Evolutionary conservation across 352 stramenopile genomes (phyloP), one percentile per base, ranked within the genome.

Genomic region (Globisporangium barbulae): DNA sequence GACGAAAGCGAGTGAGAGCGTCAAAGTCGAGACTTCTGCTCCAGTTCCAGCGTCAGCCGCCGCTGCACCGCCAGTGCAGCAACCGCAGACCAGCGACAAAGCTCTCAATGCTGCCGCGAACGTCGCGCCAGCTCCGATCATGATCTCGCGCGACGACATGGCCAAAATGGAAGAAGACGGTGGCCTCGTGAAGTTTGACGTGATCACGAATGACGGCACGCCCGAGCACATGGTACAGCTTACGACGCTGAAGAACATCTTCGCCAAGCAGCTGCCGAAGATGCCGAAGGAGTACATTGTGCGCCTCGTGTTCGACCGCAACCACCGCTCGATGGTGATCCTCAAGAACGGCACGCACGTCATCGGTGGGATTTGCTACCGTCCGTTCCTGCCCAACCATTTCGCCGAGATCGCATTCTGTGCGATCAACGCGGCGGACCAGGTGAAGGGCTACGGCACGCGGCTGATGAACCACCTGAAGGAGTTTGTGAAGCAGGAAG

Each of bases 321-420:
- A 81, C 72, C 96, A 98, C 71, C 74, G 87, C 15, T 97, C 91
- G n/a, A 93, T 98, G 74, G 79, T 98, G 28, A 90, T 98, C 42
- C 75, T 97, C 5, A 97, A 97, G 78, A 93, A 97, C 61, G 83
- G 80, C 57, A 91, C 82, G 53, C 74, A 83, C n/a, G 93, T 98
- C 19, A 97, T 99, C 60, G 98, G 97, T 21, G 97, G 97, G 25
- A 99, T 99, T 67, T 99, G 96, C 72, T 99, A 99, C 74, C 84
- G 97, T 5, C 89, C 94, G 21, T 99, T 99, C 72, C 71, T 90
- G 30, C 81, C 83, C 15, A 96, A 98, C 65, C 77, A 93, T 52
- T 99, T 99, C 80, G 97, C 91, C n/a, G 98, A 99, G 69, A 99
- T 99, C 77, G 97, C 97, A 5, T 99, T 99, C 74, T 99, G 97